Conservation (phyloP, 177 flowering plant species). For the Vitis hybrid region DNA sequence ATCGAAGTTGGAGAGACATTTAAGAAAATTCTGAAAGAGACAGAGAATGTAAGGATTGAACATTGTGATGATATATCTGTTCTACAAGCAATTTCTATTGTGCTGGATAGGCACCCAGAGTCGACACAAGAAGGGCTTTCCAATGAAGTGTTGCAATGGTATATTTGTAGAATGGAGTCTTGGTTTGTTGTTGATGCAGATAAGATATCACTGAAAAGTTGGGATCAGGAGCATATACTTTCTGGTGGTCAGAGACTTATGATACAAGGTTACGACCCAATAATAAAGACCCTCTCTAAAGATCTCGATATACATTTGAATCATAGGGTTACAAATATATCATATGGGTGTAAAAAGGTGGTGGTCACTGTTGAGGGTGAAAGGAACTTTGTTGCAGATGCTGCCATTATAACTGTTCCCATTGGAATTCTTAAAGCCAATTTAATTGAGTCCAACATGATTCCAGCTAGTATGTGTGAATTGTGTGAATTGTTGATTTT, state of each 20-base stretch:
- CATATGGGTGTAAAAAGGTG: slow-evolving; percentile 52
- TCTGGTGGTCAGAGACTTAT: slow-evolving; percentile 97
- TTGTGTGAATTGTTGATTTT: too few relatives aligned
- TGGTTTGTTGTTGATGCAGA: slow-evolving; percentile 98
- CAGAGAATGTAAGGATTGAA: slow-evolving; percentile 85
- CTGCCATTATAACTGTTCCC: slow-evolving; percentile 82
- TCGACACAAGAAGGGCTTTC: slow-evolving; percentile 81
- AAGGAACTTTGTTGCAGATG: slow-evolving; percentile 68
- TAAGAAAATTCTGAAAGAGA: slow-evolving; percentile 78
- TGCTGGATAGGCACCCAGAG: slow-evolving; percentile 67
- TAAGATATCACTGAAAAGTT: slow-evolving; percentile 81
- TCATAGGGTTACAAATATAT: slow-evolving; percentile 77
- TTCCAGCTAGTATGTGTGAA: neutral
- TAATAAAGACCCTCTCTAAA: slow-evolving; percentile 73
- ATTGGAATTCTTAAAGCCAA: slow-evolving; percentile 73
- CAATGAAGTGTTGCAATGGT: slow-evolving; percentile 87
- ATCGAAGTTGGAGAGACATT: slow-evolving; percentile 73
- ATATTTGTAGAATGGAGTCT: slow-evolving; percentile 92
- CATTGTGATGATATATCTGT: slow-evolving; percentile 72
- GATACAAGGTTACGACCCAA: slow-evolving; percentile 89
- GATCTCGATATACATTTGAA: slow-evolving; percentile 72
- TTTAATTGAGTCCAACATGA: slow-evolving; percentile 37
- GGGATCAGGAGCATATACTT: slow-evolving; percentile 96
- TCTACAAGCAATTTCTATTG: slow-evolving; percentile 74
- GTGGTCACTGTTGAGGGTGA: slow-evolving; percentile 65